Evolutionary conservation across 495 filamentous ascomycete species (phyloP).

Genomic region (Aspergillus hancockii): DNA sequence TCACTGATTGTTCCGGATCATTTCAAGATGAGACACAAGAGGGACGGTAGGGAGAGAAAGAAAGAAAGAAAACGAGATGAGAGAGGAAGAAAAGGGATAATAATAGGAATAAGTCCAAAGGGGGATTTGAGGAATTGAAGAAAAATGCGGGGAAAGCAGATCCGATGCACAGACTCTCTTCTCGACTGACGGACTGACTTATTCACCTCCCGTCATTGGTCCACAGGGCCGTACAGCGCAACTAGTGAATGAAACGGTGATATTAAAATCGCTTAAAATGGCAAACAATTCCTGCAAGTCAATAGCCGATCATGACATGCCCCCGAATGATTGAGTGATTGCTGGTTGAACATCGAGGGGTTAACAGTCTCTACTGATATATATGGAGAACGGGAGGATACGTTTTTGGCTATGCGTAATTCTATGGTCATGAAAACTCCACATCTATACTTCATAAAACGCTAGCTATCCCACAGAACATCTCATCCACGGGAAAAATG

Average conservation of each 20-base stretch:
- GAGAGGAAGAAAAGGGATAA: not conserved
- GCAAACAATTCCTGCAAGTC: not conserved
- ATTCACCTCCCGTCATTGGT: not conserved
- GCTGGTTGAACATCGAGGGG: too few relatives aligned
- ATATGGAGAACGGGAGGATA: too few relatives aligned
- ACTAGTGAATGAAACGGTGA: not conserved
- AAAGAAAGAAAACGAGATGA: not conserved
- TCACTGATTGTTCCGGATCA: too few relatives aligned
- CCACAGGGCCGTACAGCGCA: not conserved
- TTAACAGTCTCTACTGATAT: too few relatives aligned
- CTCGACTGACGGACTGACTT: not conserved
- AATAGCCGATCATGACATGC: not conserved
- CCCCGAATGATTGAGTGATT: too few relatives aligned
- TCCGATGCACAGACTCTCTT: not conserved
- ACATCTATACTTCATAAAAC: too few relatives aligned
- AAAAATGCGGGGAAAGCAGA: conserved; percentile 28
- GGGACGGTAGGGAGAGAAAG: conserved; percentile 3
- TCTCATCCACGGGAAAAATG: too few relatives aligned
- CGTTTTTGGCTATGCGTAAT: too few relatives aligned
- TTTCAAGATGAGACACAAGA: not conserved
- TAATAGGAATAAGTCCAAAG: not conserved
- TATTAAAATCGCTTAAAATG: not conserved
- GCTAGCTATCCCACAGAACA: too few relatives aligned
- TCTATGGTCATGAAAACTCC: too few relatives aligned
- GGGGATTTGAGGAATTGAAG: conserved; percentile 3